Base-by-base conservation (phyloP, 345 rosid genomes). In the Mercurialis annua region DNA sequence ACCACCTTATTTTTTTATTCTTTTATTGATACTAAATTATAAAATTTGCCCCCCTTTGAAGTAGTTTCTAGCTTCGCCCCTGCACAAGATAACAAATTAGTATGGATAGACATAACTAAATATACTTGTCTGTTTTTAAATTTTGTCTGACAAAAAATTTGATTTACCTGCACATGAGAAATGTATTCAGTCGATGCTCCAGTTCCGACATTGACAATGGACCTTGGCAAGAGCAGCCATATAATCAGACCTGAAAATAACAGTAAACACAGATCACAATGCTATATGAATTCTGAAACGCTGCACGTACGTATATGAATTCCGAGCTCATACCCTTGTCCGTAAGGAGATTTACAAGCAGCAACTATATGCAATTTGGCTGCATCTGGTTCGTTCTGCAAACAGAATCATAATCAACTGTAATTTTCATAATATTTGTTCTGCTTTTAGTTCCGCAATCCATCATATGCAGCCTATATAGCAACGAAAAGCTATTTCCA, bases 181-280 rank as follows among this genome's bases (percentile, higher is more conserved):
- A 58, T 47, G 18, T 43, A 23, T 72, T 78, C 67, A 78, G 46
- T 63, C 26, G 2, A 61, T 66, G 66, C 26, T 84, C 98, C 98
- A 90, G 40, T 80, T 77, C 63, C 96, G 81, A 73, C 90, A 84
- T 36, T 76, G 79, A 70, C 88, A 78, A 71, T 90, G 98, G 33
- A 88, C 93, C 70, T 88, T 92, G 63, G 96, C 97, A 65, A 90
- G 89, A 6, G 96, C 72, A 68, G 88, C 92, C 96, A 90, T 92
- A 56, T 90, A 92, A 73, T 86, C 85, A 14, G 96, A 87, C 85
- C 98, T 92, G 92, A 55, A 80, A 82, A 9, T 40, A 68, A 63
- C 33, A 23, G 50, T 0, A 29, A 46, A 47, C 23, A 16, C 20
- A 59, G 40, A 1, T 43, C 16, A 55, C 6, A 49, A 58, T 66